Conservation (phyloP, 345 rosid species). For the Salix udensis region DNA sequence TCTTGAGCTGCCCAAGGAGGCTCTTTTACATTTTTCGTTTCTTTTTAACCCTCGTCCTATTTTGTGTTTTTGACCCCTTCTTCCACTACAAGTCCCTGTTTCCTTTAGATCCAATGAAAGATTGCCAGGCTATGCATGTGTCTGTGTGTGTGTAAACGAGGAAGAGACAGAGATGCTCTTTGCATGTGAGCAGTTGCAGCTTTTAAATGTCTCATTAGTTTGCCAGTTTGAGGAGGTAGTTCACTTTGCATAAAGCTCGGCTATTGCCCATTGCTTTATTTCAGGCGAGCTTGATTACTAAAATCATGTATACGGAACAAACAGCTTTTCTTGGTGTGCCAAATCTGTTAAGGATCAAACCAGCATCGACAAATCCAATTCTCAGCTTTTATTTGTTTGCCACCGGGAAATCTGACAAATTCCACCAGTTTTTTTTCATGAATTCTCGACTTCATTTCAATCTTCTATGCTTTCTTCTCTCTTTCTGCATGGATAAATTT, state of each 20-base stretch:
- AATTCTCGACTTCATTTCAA: neutral
- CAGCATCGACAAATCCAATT: slow-evolving; percentile 13
- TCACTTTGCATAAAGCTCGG: slow-evolving; percentile 27
- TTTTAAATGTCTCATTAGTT: slow-evolving; percentile 15
- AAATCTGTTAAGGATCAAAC: slow-evolving; percentile 15
- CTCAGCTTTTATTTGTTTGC: slow-evolving; percentile 3
- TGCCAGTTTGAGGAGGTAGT: neutral
- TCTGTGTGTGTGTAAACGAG: neutral
- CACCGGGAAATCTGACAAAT: neutral
- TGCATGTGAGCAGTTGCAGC: slow-evolving; percentile 51
- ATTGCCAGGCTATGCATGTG: neutral
- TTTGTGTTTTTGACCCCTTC: slow-evolving; percentile 20
- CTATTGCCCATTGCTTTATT: slow-evolving; percentile 16
- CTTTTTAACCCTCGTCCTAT: neutral
- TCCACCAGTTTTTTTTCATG: neutral
- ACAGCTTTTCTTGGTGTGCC: slow-evolving; percentile 1
- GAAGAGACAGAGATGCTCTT: slow-evolving; percentile 7
- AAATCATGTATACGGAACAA: neutral
- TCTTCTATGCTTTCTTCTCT: neutral
- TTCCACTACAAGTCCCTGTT: neutral
- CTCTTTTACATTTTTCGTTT: slow-evolving; percentile 8
- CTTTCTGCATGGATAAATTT: neutral
- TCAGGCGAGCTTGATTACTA: slow-evolving; percentile 10
- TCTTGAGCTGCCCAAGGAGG: neutral
- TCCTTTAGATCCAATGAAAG: neutral